phyloP scores from a whole-genome alignment of 257 asterid species.

The Ilex aquifolium region DNA sequence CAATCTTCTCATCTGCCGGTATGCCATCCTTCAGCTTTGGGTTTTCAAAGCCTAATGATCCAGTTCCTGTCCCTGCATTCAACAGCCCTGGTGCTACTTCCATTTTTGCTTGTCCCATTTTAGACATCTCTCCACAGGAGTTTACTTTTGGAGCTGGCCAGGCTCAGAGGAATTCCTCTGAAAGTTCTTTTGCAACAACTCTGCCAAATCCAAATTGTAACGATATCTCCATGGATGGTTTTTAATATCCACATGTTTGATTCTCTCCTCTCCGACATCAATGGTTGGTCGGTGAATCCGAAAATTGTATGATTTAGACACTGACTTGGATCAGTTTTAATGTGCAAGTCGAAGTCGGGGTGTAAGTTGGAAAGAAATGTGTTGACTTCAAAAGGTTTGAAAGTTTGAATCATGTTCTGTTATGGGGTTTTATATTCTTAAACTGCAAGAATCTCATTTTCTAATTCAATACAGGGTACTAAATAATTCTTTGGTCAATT shows the following conservation, averaged over 20 bases:
- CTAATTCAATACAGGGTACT: too few species aligned
- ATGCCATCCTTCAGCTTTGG: conserved; percentile 67
- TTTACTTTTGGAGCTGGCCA: conserved; percentile 78
- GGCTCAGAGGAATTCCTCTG: conserved; percentile 24
- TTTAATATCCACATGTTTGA: conserved; percentile 25
- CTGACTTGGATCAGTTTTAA: too few species aligned
- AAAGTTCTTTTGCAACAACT: conserved; percentile 15
- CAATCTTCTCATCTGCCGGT: conserved; percentile 28
- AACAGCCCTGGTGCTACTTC: conserved; percentile 40
- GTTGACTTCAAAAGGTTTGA: too few species aligned
- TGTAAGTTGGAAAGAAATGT: too few species aligned
- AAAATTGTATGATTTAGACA: too few species aligned
- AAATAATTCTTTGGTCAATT: too few species aligned
- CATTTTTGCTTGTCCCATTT: conserved; percentile 34
- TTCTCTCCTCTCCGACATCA: too few species aligned
- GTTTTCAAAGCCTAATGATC: conserved; percentile 57
- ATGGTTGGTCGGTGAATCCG: too few species aligned
- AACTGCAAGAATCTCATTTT: too few species aligned
- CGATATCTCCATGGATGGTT: conserved; percentile 74
- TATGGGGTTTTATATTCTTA: too few species aligned
- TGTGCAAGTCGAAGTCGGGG: too few species aligned
- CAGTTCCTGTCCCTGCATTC: conserved; percentile 50
- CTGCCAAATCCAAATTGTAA: conserved; percentile 27
- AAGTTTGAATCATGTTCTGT: too few species aligned
- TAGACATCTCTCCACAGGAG: conserved; percentile 43